Evolutionary conservation across 1,139 yeast genomes (phyloP), one percentile per base, ranked within the genome.

Genomic region (Wickerhamomyces sp.): DNA sequence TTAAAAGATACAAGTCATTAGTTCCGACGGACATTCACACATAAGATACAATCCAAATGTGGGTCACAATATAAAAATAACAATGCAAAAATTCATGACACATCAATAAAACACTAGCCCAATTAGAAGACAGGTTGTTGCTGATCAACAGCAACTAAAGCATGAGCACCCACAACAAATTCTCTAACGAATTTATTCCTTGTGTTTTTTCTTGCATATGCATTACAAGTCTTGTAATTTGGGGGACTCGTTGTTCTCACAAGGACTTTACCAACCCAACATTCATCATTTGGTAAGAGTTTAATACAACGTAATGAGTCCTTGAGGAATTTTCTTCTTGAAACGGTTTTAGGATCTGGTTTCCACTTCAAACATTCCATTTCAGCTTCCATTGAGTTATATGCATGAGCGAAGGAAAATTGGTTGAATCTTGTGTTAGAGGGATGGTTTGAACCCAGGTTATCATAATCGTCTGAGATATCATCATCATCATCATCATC

Each of bases 301-400:
- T 73, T 76, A 39, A 80, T 77, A 53, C 86, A 80, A 42, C 84
- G 69, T 34, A 79, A 61, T 34, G 84, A 76, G 59, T 78, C 80
- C 42, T 78, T 68, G 46, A 75, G 68, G 52, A 67, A 69, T 50
- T 75, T 75, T 43, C 75, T 66, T 50, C 71, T 66, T 37, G 76
- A 68, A 41, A 65, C 66, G 14, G 60, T 48, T 51, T 71, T 73
- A 14, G 64, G 64, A 13, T 65, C 62, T 3, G 84, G 84, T 14
- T 58, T 59, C 84, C 84, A 79, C 58, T 78, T 77, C 18, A 54
- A 50, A 23, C 57, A 61, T 41, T 64, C 54, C 46, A 61, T 44
- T 50, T 69, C 23, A 14, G 7, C 49, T 42, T n/a, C 34, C 26
- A 6, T 38, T 41, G 29, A 27, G 26, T 18, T 6, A 18, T 33